Conservation (phyloP, 352 stramenopile genomes). For the Phytophthora quininea region DNA sequence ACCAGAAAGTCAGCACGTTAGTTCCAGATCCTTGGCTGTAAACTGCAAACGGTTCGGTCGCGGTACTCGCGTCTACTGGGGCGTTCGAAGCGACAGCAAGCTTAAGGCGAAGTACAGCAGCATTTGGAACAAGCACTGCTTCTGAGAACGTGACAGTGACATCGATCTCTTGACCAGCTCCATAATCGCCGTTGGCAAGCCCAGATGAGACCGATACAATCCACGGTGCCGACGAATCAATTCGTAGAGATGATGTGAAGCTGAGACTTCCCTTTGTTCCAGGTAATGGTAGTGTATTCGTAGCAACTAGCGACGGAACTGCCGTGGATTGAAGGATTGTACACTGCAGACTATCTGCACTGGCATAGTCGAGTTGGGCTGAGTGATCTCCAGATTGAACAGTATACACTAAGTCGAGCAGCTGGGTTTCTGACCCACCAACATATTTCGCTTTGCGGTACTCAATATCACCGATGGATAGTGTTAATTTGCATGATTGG, state of each 20-base stretch:
- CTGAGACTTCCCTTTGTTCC: conserved; percentile 52
- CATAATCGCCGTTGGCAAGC: conserved; percentile 57
- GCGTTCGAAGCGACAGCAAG: conserved; percentile 51
- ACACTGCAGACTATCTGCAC: conserved; percentile 47
- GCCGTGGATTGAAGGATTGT: conserved; percentile 56
- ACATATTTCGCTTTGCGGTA: conserved; percentile 44
- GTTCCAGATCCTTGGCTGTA: conserved; percentile 54
- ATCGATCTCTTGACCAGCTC: conserved; percentile 59
- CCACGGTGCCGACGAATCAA: conserved; percentile 51
- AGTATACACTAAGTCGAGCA: conserved; percentile 64
- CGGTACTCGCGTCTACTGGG: background rate
- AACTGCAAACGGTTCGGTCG: conserved; percentile 19
- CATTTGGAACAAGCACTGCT: conserved; percentile 36
- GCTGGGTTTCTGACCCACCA: conserved; percentile 51
- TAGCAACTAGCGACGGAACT: conserved; percentile 44
- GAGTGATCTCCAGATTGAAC: conserved; percentile 55
- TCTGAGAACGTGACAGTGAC: conserved; percentile 65
- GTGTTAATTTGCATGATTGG: conserved; percentile 43
- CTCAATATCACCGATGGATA: conserved; percentile 46
- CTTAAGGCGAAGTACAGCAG: conserved; percentile 32
- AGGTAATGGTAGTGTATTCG: conserved; percentile 46
- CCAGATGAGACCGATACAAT: conserved; percentile 56
- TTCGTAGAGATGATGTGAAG: conserved; percentile 35
- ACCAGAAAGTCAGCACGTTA: conserved; percentile 43
- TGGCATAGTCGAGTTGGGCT: conserved; percentile 56